phyloP scores from a whole-genome alignment of 164 flowering plant genomes.

The Akebia trifoliata region DNA sequence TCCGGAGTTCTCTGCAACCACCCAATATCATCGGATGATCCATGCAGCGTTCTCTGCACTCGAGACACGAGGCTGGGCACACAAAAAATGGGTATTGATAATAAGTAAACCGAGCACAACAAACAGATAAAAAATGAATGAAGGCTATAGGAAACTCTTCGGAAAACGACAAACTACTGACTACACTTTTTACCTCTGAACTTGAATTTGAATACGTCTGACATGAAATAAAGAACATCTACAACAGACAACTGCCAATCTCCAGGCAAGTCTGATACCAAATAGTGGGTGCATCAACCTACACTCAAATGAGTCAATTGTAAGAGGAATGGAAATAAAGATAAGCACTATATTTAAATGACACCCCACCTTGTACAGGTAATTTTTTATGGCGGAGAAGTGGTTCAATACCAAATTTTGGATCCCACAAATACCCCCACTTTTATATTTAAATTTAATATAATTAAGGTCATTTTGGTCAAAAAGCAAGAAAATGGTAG shows the following conservation, averaged over 20 bases:
- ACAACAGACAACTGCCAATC: conserved; percentile 39
- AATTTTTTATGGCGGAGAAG: too few species aligned
- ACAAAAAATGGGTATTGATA: conserved; percentile 9
- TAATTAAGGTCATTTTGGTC: too few species aligned
- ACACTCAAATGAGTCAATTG: conserved; percentile 14
- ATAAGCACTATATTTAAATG: background rate
- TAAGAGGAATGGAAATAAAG: conserved; percentile 3
- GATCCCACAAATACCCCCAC: too few species aligned
- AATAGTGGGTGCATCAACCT: conserved; percentile 67
- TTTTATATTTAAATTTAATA: too few species aligned
- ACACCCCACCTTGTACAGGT: too few species aligned
- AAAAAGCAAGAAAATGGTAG: too few species aligned
- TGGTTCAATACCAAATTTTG: too few species aligned
- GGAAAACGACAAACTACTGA: background rate
- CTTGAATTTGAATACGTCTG: conserved; percentile 30
- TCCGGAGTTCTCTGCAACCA: conserved; percentile 71
- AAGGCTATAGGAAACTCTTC: background rate
- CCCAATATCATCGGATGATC: conserved; percentile 87
- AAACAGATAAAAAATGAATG: background rate
- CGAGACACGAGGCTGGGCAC: conserved; percentile 52
- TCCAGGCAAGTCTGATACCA: conserved; percentile 50
- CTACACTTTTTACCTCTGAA: conserved; percentile 61
- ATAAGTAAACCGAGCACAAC: conserved; percentile 4
- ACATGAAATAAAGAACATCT: conserved; percentile 28
- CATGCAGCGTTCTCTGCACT: conserved; percentile 51